Evolutionary conservation across 176 grass and related monocot genomes (phyloP), one percentile per base, ranked within the genome.

Genomic region (Panicum miliaceum): DNA sequence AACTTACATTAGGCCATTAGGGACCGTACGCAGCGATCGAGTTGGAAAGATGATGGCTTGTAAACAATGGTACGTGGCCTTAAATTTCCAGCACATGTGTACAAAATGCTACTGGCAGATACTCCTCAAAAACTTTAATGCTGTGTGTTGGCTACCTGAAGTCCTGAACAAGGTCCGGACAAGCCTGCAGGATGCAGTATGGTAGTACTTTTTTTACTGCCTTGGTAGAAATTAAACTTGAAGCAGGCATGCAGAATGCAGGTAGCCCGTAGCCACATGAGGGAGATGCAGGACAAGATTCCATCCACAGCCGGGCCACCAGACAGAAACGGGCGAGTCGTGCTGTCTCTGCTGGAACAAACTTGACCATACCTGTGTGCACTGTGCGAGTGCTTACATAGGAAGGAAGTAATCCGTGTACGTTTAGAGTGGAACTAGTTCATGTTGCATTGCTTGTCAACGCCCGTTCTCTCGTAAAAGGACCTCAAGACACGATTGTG

Each of bases 31-130:
- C n/a, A 56, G 52, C 54, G 19, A 56, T 22, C 53, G 54, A 58
- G 20, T 58, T 23, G 20, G 22, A 58, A 23, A n/a, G 22, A 58
- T 23, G 22, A 10, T 58, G 22, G 7, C 54, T 13, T 61, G 15
- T 19, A 12, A 69, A 40, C 37, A 70, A 43, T 25, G 13, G 48
- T 25, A 23, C 15, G 25, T 48, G n/a, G 14, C 48, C 26, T 29
- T 27, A 61, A 27, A 27, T 61, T 48, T 29, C 13, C 43, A 72
- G 42, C 42, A 18, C 69, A 72, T 16, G 42, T 29, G 18, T 74
- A 74, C 47, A 74, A 74, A 34, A 12, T 52, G 47, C 27, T 22
- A 53, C 71, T 52, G 71, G 71, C 71, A 74, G 27, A 74, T 74
- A 74, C 47, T 6, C 71, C 26, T 51, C 46, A 53, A 74, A 48